A percentile compares a stretch with the other conserved stretches of the same genome.
These are phyloP conservation scores for Colletotrichum lindemuthianum DNA, from an alignment of 2,329 filamentous ascomycete species.

Conservation along the genomic window DNA sequence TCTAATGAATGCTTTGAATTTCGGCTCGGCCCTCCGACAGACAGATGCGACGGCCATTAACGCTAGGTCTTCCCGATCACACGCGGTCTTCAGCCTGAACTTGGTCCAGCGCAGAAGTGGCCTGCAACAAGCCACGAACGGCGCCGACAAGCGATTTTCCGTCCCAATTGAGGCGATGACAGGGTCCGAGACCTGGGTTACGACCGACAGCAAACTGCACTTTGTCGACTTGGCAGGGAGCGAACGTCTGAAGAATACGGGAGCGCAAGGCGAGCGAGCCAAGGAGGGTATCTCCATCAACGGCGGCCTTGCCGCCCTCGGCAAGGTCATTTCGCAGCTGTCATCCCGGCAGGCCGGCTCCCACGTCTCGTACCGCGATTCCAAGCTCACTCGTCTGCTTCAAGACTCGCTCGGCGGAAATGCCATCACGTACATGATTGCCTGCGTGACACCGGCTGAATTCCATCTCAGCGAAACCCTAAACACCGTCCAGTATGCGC, in stretches of 20 bases:
- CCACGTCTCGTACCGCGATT: conserved; percentile 97
- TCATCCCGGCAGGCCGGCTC: conserved; percentile 88
- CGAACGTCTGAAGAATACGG: conserved; percentile 96
- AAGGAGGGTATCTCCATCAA: conserved; percentile 99
- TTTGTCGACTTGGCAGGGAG: conserved; percentile 98
- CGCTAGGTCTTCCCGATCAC: conserved; percentile 95
- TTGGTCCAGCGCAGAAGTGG: conserved; percentile 84
- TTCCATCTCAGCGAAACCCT: conserved; percentile 98
- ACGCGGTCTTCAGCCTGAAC: conserved; percentile 96
- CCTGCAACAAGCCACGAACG: conserved; percentile 55
- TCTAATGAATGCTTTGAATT: conserved; percentile 86
- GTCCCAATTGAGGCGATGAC: conserved; percentile 85
- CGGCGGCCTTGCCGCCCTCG: conserved; percentile 90
- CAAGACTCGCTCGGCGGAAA: conserved; percentile 98
- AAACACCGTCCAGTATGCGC: conserved; percentile 97
- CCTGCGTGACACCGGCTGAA: conserved; percentile 94
- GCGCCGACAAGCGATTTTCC: conserved; percentile 85
- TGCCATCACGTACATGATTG: conserved; percentile 99
- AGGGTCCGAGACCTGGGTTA: conserved; percentile 75
- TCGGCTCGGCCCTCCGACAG: conserved; percentile 93
- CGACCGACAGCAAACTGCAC: conserved; percentile 96
- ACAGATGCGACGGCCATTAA: conserved; percentile 98
- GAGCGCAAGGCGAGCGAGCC: conserved; percentile 91
- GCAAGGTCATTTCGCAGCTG: conserved; percentile 97
- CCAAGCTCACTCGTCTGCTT: conserved; percentile 91